These are phyloP conservation scores for Piedraia hortae DNA, from an alignment of 2,329 filamentous ascomycete species.

Conservation along the genomic window DNA sequence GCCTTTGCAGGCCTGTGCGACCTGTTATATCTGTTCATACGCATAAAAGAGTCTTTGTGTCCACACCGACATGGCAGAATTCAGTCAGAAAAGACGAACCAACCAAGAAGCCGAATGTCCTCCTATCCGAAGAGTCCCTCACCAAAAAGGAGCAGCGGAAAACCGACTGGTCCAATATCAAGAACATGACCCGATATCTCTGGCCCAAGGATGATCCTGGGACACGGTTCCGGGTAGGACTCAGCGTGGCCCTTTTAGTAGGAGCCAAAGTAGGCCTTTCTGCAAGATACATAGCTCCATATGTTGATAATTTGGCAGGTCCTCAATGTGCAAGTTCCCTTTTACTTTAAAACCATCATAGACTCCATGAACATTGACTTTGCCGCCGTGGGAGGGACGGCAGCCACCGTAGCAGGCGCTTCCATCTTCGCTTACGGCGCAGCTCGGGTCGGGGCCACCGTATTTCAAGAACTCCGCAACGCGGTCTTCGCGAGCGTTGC, in stretches of 20 bases:
- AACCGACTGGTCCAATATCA: constrained; percentile 96
- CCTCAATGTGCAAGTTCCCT: constrained; percentile 89
- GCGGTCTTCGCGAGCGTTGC: constrained; percentile 91
- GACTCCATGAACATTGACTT: constrained; percentile 96
- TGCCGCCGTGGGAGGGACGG: constrained; percentile 60
- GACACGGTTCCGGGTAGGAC: constrained; percentile 58
- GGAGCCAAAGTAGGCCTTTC: constrained; percentile 43
- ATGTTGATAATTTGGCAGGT: constrained; percentile 21
- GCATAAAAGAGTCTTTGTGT: constrained; percentile 17
- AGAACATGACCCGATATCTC: constrained; percentile 83
- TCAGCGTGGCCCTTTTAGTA: constrained; percentile 60
- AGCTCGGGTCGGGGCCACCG: constrained; percentile 60
- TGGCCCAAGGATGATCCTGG: constrained; percentile 75
- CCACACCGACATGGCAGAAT: constrained; percentile 13
- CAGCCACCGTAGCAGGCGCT: constrained; percentile 63
- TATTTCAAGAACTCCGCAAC: constrained; percentile 85
- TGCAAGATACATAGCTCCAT: constrained; percentile 2
- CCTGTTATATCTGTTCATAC: constrained; percentile 6
- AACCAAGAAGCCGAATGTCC: constrained; percentile 7
- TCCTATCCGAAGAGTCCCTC: constrained; percentile 36
- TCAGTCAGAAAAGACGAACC: constrained; percentile 7
- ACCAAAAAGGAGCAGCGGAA: constrained; percentile 71
- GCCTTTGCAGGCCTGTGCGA: background rate
- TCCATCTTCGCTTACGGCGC: constrained; percentile 77
- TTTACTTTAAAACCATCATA: constrained; percentile 96